Base-by-base conservation (phyloP, 2,329 filamentous ascomycete genomes). In the Emmonsiellopsis sp. region DNA sequence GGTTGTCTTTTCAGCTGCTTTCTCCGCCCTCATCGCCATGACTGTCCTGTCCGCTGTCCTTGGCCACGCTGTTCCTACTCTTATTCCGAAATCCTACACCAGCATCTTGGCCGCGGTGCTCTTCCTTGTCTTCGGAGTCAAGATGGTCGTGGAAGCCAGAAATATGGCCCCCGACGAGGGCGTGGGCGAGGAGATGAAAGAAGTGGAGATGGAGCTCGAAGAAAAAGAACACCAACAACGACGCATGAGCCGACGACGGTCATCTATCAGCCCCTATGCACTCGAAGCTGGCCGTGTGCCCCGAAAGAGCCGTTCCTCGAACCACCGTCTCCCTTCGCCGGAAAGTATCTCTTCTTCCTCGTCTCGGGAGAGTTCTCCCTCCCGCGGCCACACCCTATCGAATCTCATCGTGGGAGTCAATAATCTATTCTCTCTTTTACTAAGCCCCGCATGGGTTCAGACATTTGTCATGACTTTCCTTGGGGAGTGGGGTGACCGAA, bases 401-500 rank as follows among this genome's bases (percentile, higher is more conserved):
- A 69, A 70, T 46, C 52, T 68, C 8, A 56, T 80, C n/a, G 67
- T 78, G 17, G 91, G 93, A 1, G 74, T 96, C 27, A 84, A 84
- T 68, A 98, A 98, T 63, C 81, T 98, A 3, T 82, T 90, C 57
- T 90, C 88, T 9, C 77, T 98, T 6, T 79, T 98, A 4, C 78
- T 98, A 40, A 95, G 88, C 70, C 93, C 93, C 1, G 93, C 91
- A 0, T 98, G 93, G 93, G 93, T 98, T 11, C 92, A 97, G 72
- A 98, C 93, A 0, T 98, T 98, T 67, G 82, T 94, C 62, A 98
- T 98, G 93, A 98, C 93, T 2, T 98, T 98, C 73, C 74, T 98
- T 33, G 93, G 93, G 42, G 93, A 98, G 70, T 98, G 93, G 93
- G 93, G 93, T 54, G 93, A 98, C 65, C 84, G 93, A 61, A 95